Percentiles rank a stretch among this genome's conserved stretches.
Evolutionary conservation across 805 yeast genomes (phyloP).

Genomic region (Ogataea pignaliae): DNA sequence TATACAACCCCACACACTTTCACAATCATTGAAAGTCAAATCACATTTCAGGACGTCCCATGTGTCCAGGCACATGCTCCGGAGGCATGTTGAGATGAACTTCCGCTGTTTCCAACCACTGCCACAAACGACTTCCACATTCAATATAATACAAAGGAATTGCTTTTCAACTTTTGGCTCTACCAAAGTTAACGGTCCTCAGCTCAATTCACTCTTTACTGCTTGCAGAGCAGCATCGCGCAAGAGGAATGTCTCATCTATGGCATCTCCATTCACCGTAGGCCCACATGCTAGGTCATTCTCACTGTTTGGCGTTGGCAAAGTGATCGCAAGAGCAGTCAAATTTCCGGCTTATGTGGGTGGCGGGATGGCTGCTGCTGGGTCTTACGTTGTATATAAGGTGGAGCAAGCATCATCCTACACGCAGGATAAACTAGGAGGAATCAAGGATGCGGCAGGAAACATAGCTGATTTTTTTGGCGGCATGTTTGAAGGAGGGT

Average conservation of each 20-base stretch:
- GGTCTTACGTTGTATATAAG: slow-evolving; percentile 87
- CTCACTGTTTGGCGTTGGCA: slow-evolving; percentile 41
- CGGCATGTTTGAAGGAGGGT: slow-evolving; percentile 23
- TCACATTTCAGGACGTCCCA: no score
- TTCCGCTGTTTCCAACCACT: no score
- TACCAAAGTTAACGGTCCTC: not conserved
- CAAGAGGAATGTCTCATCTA: slow-evolving; percentile 1
- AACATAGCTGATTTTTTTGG: slow-evolving; percentile 39
- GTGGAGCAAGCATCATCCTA: slow-evolving; percentile 79
- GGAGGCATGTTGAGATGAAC: no score
- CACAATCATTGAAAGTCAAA: no score
- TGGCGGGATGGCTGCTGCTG: slow-evolving; percentile 91
- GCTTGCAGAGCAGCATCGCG: slow-evolving; percentile 2
- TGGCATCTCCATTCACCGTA: slow-evolving; percentile 1
- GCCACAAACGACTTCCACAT: no score
- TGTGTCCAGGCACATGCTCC: no score
- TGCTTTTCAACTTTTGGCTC: no score
- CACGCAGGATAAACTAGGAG: slow-evolving; percentile 61
- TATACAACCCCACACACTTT: no score
- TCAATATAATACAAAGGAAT: no score
- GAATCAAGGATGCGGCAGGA: slow-evolving; percentile 59
- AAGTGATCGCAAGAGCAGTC: slow-evolving; percentile 48
- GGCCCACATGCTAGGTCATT: slow-evolving; percentile 15
- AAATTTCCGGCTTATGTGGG: slow-evolving; percentile 80
- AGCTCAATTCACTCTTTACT: slow-evolving; percentile 2